Evolutionary conservation across 164 flowering plant species (phyloP).

Genomic region (Dillenia suffruticosa): DNA sequence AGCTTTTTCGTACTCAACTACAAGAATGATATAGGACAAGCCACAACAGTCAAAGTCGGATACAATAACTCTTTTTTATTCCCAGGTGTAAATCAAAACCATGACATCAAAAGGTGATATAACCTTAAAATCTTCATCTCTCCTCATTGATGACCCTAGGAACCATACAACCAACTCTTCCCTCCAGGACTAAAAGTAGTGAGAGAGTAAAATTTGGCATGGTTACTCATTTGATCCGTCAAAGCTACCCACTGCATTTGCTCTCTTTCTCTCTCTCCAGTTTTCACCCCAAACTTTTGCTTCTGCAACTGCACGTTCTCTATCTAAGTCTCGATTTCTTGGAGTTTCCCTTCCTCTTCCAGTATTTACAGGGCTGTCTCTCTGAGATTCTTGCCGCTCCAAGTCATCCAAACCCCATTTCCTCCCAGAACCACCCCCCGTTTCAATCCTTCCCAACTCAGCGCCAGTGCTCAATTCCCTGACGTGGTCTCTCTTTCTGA

Average conservation of each 20-base stretch:
- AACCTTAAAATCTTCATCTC: too few relatives aligned
- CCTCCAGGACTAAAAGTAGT: too few relatives aligned
- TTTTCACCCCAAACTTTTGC: slow-evolving; percentile 95
- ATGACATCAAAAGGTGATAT: too few relatives aligned
- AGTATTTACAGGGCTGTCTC: slow-evolving; percentile 46
- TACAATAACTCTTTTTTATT: slow-evolving; percentile 14
- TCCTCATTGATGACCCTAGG: too few relatives aligned
- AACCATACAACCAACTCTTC: too few relatives aligned
- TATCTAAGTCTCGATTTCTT: slow-evolving; percentile 64
- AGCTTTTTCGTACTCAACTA: slow-evolving; percentile 17
- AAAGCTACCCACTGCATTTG: slow-evolving; percentile 52
- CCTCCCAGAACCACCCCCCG: slow-evolving; percentile 67
- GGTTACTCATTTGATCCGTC: slow-evolving; percentile 52
- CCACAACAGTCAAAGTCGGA: slow-evolving; percentile 18
- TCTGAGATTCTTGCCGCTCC: slow-evolving; percentile 57
- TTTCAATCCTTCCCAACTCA: slow-evolving; percentile 46
- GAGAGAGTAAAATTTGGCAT: background rate
- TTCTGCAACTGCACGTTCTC: slow-evolving; percentile 85
- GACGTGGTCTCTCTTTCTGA: slow-evolving; percentile 39
- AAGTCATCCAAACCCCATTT: slow-evolving; percentile 58
- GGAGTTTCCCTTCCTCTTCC: slow-evolving; percentile 46
- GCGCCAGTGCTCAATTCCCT: slow-evolving; percentile 39
- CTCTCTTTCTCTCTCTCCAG: slow-evolving; percentile 71
- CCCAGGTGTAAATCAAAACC: too few relatives aligned
- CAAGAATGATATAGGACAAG: slow-evolving; percentile 16